Evolutionary conservation across 441 rosid genomes (phyloP), one percentile per base, ranked within the genome.

Genomic region (Arabidopsis lyrata): DNA sequence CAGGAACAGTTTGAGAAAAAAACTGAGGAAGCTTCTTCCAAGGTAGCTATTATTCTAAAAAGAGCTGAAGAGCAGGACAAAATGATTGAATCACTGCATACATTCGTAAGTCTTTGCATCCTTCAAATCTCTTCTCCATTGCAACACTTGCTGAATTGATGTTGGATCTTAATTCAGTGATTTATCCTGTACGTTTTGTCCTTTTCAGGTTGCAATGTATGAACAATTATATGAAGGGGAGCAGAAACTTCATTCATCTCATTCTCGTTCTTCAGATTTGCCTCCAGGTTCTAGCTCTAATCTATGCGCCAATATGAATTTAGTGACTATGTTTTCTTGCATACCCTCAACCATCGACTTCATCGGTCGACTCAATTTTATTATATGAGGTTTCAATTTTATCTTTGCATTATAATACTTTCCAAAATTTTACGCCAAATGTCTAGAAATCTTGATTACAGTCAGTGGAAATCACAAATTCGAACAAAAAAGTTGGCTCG

Each of bases 51-150:
- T 8, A 97, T 93, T 65, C 72, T 96, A 53, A 83, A 86, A 72
- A 88, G 97, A 81, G 97, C 98, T 47, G 99, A 96, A 81, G 98
- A 96, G 80, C 99, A 93, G 85, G 86, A 45, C 85, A n/a, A 73
- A 22, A 93, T 96, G 98, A 91, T 93, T 60, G 97, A 93, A 85
- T 93, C 98, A 18, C 86, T 96, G 72, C 98, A 93, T 76, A 48
- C 94, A 72, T 91, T 98, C 66, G 99, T 96, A 82, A 82, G 85
- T 57, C 47, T 81, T 71, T 76, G 49, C 74, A 44, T 49, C 59
- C 59, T 74, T 55, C 15, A 58, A 20, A 24, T 63, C 57, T 55
- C 13, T 34, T 62, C 57, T 48, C 42, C 38, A 36, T 16, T 63
- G 32, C 14, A 42, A 50, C 36, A 70, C 68, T 41, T 55, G 57